Base-by-base conservation (phyloP, 2,329 filamentous ascomycete species). In the Penicillium sp. region DNA sequence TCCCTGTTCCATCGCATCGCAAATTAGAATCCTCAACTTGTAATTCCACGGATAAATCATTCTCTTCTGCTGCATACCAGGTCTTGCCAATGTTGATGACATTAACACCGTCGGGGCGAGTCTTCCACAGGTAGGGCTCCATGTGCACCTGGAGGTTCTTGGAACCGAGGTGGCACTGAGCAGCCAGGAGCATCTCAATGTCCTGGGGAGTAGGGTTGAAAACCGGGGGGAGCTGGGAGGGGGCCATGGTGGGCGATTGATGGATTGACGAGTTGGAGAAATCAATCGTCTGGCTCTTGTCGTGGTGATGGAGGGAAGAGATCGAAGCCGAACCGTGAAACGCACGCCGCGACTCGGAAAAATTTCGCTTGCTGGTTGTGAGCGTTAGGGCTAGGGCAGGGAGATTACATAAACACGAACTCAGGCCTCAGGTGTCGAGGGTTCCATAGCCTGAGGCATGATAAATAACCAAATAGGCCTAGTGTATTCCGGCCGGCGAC, bases 101-200 rank as follows among this genome's bases (percentile, higher is more conserved):
- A 79, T 99, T 99, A 82, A 99, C 88, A 81, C 94, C 94, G 73
- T 99, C 95, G 65, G 90, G 88, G 75, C 94, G 90, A 77, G 91
- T 96, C 89, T 99, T 99, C 92, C 92, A 99, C 74, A 99, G 88
- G 85, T 99, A 99, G 68, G 91, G 89, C 81, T 95, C 90, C 91
- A 96, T 97, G 84, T 97, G 92, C 76, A 95, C 90, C 85, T 97
- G 94, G 72, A 99, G 79, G 87, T 99, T 99, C 90, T 97, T 97
- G 81, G 88, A 90, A 72, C 94, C 94, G 70, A 97, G 86, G 81
- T 99, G 95, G 81, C 83, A 86, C 82, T 97, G 92, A 73, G 95
- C 92, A 74, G 92, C 89, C 71, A 99, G 89, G 75, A 99, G 90
- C 89, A 92, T 94, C 89, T 99, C 94, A 81, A 99, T 95, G 83